Conservation (phyloP, 169 alveolate genomes). For the Plasmodium ovale region DNA sequence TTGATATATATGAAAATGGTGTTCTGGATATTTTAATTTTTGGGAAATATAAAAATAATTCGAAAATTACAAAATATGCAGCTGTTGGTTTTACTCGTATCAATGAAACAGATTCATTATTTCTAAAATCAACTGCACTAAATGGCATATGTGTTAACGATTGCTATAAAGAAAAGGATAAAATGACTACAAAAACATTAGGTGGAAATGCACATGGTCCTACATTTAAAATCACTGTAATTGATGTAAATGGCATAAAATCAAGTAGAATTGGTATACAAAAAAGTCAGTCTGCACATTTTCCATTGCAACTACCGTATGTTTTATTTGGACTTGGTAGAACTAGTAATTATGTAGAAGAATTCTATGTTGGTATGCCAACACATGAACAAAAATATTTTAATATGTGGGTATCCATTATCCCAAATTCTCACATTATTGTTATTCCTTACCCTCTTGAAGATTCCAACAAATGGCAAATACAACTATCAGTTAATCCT, state of each 20-base stretch:
- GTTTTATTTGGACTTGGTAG: constrained; percentile 86
- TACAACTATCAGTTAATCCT: constrained; percentile 84
- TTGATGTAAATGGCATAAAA: constrained; percentile 84
- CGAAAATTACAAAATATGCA: constrained; percentile 29
- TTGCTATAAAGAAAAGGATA: constrained; percentile 33
- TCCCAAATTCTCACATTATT: constrained; percentile 85
- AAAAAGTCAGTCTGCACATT: constrained; percentile 79
- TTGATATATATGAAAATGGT: constrained; percentile 81
- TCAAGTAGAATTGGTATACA: constrained; percentile 80
- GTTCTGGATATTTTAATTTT: constrained; percentile 78
- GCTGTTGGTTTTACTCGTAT: constrained; percentile 38
- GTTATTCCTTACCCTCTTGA: constrained; percentile 82
- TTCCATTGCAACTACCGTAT: constrained; percentile 79
- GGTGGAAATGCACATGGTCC: constrained; percentile 81
- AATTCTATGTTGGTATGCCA: constrained; percentile 88
- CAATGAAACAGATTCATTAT: constrained; percentile 78
- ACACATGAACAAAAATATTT: constrained; percentile 77
- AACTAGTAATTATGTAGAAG: constrained; percentile 91
- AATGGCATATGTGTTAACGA: constrained; percentile 77
- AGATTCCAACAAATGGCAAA: constrained; percentile 82
- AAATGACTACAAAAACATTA: constrained; percentile 59
- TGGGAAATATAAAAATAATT: constrained; percentile 58
- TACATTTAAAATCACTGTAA: constrained; percentile 84
- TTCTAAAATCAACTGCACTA: constrained; percentile 77
- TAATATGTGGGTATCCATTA: constrained; percentile 87